These are phyloP conservation scores for Ganoderma sp. DNA, from an alignment of 1,284 basidiomycete species.

Conservation along the genomic window DNA sequence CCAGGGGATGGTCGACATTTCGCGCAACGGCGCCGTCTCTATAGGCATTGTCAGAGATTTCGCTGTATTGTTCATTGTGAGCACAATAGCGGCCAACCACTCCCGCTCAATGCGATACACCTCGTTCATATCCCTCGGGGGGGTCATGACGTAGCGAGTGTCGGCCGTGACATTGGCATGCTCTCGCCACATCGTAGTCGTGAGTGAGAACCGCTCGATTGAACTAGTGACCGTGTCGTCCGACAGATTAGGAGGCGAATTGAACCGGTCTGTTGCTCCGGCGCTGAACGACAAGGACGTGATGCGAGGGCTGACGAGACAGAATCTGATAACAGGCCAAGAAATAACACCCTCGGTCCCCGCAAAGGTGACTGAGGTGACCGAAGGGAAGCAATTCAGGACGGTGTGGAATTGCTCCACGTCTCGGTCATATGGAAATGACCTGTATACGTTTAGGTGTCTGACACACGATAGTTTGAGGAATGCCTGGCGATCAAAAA, in stretches of 20 bases:
- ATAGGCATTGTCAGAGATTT: background rate
- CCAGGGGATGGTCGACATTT: background rate
- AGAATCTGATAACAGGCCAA: background rate
- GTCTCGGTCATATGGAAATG: background rate
- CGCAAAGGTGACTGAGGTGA: background rate
- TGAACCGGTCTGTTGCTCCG: background rate
- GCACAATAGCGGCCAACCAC: background rate
- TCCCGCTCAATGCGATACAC: background rate
- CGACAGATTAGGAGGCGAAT: background rate
- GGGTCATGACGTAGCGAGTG: background rate
- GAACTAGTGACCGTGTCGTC: background rate
- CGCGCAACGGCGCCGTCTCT: background rate
- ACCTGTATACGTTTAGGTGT: background rate
- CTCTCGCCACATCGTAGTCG: background rate
- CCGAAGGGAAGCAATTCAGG: background rate
- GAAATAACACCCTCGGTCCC: background rate
- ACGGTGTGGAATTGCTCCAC: background rate
- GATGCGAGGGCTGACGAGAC: background rate
- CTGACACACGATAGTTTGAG: background rate
- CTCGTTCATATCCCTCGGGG: background rate
- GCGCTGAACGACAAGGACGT: background rate
- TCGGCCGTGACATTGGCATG: background rate
- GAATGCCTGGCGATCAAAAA: background rate
- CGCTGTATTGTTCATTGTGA: background rate
- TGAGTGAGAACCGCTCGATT: background rate